Evolutionary conservation across 805 yeast species (phyloP).

Genomic region (Starmerella vaccinii): DNA sequence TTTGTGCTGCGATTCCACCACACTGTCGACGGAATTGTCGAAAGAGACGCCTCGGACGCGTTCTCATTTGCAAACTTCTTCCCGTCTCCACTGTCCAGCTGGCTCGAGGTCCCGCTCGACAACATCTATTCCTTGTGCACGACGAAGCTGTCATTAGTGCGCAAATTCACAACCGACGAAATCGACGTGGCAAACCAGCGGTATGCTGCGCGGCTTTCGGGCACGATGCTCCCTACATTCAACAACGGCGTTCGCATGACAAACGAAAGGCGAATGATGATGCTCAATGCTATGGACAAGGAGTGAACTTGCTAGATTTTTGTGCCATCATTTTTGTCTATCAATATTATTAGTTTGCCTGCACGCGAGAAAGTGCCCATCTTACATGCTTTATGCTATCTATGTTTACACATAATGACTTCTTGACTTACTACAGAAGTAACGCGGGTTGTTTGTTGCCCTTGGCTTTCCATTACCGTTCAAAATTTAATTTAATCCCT

Average conservation of each 20-base stretch:
- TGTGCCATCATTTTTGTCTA: too few relatives aligned
- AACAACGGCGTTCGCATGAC: constrained; percentile 19
- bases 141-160: constrained; percentile 9
- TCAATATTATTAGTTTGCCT: too few relatives aligned
- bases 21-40: constrained; percentile 37
- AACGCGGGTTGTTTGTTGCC: too few relatives aligned
- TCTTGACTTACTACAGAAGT: too few relatives aligned
- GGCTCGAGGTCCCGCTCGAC: constrained; percentile 44
- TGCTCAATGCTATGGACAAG: constrained; percentile 21
- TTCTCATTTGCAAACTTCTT: constrained; percentile 76
- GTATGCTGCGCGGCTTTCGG: constrained; percentile 23
- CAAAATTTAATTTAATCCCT: too few relatives aligned
- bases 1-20: constrained; percentile 70
- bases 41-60: constrained; percentile 86
- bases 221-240: constrained; percentile 20
- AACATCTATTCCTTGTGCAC: constrained; percentile 33
- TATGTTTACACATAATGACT: too few relatives aligned
- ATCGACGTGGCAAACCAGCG: constrained; percentile 25
- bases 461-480: too few relatives aligned
- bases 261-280: constrained; percentile 23
- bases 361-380: too few relatives aligned
- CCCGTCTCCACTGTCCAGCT: constrained; percentile 51
- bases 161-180: constrained; percentile 19
- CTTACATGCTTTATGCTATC: too few relatives aligned
- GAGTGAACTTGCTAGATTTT: too few relatives aligned